Percentiles rank a stretch among this genome's conserved stretches.
phyloP scores from a whole-genome alignment of 1,284 basidiomycete species.

The Anthracocystis walkeri region DNA sequence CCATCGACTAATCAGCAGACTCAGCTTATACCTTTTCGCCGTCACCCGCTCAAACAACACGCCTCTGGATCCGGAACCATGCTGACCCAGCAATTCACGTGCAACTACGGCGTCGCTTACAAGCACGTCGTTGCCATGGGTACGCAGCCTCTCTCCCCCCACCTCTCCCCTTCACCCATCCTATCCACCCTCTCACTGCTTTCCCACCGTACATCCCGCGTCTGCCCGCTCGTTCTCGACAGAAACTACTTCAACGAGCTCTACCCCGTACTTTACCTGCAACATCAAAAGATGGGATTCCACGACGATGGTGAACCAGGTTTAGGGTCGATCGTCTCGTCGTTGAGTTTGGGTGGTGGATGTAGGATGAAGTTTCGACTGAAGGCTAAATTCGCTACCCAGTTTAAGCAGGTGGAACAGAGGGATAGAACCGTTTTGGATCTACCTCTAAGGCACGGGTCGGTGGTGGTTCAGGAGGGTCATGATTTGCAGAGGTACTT shows the following conservation, averaged over 20 bases:
- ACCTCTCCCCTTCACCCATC: slow-evolving; percentile 17
- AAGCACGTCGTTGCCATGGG: slow-evolving; percentile 52
- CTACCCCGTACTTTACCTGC: slow-evolving; percentile 53
- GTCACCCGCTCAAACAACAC: slow-evolving; percentile 39
- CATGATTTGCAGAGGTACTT: slow-evolving; percentile 35
- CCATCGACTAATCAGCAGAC: background rate
- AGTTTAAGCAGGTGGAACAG: background rate
- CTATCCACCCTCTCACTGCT: slow-evolving; percentile 24
- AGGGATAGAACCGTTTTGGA: slow-evolving; percentile 23
- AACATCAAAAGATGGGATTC: slow-evolving; percentile 50
- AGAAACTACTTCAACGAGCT: slow-evolving; percentile 49
- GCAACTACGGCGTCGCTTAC: slow-evolving; percentile 55
- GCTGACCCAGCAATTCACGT: slow-evolving; percentile 57
- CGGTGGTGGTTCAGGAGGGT: slow-evolving; percentile 42
- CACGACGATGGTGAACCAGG: slow-evolving; percentile 62
- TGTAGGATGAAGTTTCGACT: slow-evolving; percentile 54
- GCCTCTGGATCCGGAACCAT: slow-evolving; percentile 21
- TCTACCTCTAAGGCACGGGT: slow-evolving; percentile 36
- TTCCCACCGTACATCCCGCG: no score
- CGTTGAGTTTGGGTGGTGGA: slow-evolving; percentile 44
- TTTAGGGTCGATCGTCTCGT: slow-evolving; percentile 47
- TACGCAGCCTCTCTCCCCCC: slow-evolving; percentile 22
- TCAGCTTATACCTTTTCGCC: slow-evolving; percentile 30
- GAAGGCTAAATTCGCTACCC: slow-evolving; percentile 23
- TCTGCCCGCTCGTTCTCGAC: no score